A percentile compares a stretch with the other conserved stretches of the same genome.
phyloP scores from a whole-genome alignment of 257 asterid genomes.

The Solanum bukasovii region DNA sequence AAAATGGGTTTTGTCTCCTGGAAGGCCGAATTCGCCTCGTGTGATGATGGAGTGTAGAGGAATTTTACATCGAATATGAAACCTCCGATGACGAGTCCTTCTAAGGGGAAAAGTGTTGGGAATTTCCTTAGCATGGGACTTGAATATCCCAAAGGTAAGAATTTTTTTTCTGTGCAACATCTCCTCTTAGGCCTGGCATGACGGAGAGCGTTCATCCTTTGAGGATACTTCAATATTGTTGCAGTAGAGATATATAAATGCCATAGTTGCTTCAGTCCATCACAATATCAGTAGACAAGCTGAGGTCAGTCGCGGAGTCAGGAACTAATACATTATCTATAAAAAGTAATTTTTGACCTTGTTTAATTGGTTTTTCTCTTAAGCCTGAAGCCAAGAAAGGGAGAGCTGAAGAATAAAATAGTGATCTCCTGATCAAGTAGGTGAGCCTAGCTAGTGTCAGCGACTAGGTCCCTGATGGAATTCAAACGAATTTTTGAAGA shows the following conservation, averaged over 20 bases:
- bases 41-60: too few relatives aligned
- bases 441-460: too few relatives aligned
- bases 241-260: conserved; percentile 69
- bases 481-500: too few relatives aligned
- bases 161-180: conserved; percentile 11
- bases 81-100: conserved; percentile 32
- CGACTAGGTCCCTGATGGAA: too few relatives aligned
- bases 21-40: too few relatives aligned
- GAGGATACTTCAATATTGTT: conserved; percentile 43
- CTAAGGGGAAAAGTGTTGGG: too few relatives aligned
- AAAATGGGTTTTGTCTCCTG: too few relatives aligned
- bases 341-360: too few relatives aligned
- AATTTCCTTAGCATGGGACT: too few relatives aligned
- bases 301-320: conserved; percentile 28
- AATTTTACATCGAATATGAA: conserved; percentile 6
- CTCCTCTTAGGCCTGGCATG: conserved; percentile 34
- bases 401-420: too few relatives aligned
- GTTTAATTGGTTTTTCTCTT: not conserved
- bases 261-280: conserved; percentile 35
- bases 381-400: too few relatives aligned
- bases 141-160: conserved; percentile 26
- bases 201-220: conserved; percentile 47
- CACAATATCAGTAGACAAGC: conserved; percentile 18
- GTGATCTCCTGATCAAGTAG: too few relatives aligned
- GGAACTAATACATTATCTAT: not conserved